Conservation (phyloP, 2,329 filamentous ascomycete species). For the Orbilia oligospora region DNA sequence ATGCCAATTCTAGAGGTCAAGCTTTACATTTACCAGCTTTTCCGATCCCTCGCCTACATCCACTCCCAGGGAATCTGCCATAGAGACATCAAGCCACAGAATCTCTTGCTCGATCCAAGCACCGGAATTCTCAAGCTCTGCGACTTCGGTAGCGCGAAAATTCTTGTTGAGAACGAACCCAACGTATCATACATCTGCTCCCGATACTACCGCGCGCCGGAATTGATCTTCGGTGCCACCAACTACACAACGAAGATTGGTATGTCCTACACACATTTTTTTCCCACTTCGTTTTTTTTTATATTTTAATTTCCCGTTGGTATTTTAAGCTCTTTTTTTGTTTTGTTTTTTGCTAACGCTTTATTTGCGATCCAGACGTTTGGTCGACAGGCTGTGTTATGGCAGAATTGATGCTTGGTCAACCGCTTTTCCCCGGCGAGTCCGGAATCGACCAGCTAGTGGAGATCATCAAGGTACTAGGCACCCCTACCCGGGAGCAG, state of each 20-base stretch:
- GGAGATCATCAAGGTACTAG: conserved; percentile 99
- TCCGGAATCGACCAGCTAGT: conserved; percentile 98
- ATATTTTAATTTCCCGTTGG: background rate
- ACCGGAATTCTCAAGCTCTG: conserved; percentile 96
- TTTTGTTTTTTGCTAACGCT: conserved; percentile 37
- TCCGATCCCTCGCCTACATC: conserved; percentile 97
- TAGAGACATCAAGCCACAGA: conserved; percentile 98
- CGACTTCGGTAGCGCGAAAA: conserved; percentile 99
- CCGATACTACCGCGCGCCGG: conserved; percentile 96
- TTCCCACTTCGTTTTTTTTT: background rate
- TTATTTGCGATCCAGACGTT: conserved; percentile 76
- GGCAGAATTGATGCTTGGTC: conserved; percentile 98
- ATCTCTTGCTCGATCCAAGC: conserved; percentile 90
- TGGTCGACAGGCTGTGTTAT: conserved; percentile 99
- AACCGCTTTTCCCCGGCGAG: conserved; percentile 97
- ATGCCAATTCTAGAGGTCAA: conserved; percentile 99
- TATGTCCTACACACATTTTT: conserved; percentile 70
- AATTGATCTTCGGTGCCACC: conserved; percentile 97
- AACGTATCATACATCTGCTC: conserved; percentile 99
- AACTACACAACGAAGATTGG: conserved; percentile 99
- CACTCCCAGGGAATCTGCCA: conserved; percentile 99
- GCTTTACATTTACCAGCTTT: conserved; percentile 99
- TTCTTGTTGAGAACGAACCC: conserved; percentile 97
- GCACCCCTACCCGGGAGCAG: conserved; percentile 95
- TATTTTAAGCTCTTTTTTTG: background rate